Percentiles rank a stretch among this genome's conserved stretches.
Evolutionary conservation across 768 basidiomycete species (phyloP).

Genomic region (Naganishia antarctica): DNA sequence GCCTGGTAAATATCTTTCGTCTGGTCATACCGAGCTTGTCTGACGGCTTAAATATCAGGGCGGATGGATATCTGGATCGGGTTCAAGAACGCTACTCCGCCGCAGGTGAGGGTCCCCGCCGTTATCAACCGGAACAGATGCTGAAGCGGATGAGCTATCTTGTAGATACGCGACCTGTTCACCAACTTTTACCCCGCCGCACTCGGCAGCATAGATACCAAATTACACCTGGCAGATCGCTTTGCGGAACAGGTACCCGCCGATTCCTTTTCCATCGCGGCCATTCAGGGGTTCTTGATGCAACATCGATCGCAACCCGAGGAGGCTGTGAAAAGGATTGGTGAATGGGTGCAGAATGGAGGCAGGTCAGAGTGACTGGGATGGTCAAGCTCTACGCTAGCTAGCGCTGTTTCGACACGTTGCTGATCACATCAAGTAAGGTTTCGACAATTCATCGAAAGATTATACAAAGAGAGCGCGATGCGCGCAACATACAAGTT

Average conservation of each 20-base stretch:
- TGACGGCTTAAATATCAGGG: too few species aligned
- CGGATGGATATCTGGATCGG: slow-evolving; percentile 82
- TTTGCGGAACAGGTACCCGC: slow-evolving; percentile 57
- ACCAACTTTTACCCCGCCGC: slow-evolving; percentile 40
- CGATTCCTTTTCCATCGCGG: slow-evolving; percentile 80
- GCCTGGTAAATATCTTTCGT: too few species aligned
- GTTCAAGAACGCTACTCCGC: slow-evolving; percentile 71
- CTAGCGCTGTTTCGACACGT: too few species aligned
- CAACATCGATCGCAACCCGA: slow-evolving; percentile 60
- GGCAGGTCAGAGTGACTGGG: neutral
- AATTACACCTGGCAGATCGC: slow-evolving; percentile 8
- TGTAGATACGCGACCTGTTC: slow-evolving; percentile 40
- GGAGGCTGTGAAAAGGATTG: slow-evolving; percentile 71
- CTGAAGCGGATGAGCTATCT: neutral
- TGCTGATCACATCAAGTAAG: too few species aligned
- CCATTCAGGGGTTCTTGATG: slow-evolving; percentile 79
- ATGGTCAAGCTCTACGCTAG: too few species aligned
- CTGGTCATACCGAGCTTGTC: too few species aligned
- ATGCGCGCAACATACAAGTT: too few species aligned
- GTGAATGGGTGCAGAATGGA: slow-evolving; percentile 60
- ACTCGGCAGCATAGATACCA: neutral
- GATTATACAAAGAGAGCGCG: too few species aligned
- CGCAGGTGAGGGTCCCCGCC: slow-evolving; percentile 58
- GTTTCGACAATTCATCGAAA: too few species aligned
- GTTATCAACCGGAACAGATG: neutral